Base-by-base conservation (phyloP, 2,329 filamentous ascomycete genomes). In the Hypoxylon sp. region DNA sequence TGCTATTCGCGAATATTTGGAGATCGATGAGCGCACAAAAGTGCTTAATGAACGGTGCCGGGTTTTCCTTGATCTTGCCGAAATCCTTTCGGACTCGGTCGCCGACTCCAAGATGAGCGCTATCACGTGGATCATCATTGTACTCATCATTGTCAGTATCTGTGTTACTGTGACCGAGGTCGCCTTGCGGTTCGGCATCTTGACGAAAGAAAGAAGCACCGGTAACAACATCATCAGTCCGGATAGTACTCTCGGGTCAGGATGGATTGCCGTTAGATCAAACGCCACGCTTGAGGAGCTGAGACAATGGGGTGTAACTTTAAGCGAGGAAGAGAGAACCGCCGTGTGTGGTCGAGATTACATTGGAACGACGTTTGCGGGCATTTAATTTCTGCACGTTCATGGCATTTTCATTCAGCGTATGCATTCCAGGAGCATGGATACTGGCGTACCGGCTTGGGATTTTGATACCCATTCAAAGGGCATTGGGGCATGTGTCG, bases 91-190 rank as follows among this genome's bases (percentile, higher is more conserved):
- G 12, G 95, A 99, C 79, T 93, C 89, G 1, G 94, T 97, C 58
- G 93, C 93, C 21, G 94, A 98, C 77, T 91, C 92, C 71, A 97
- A 97, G 78, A 98, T 97, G 91, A 97, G 93, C 71, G 85, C 87
- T 70, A 97, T 97, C 77, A 99, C 96, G 0, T 98, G 95, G 95
- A 98, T 99, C 78, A 91, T 98, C 78, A 99, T 99, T 74, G 85
- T 97, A 47, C 87, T 99, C 47, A 99, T 99, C 76, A 80, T 96
- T 48, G 83, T 98, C 71, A 95, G 91, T 76, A 98, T 99, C 74
- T 83, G 94, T 55, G 93, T 99, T 56, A 98, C 96, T 1, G 91
- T 93, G 53, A 90, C 91, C 2, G 96, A 99, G 80, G 95, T 98
- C 7, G 88, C 91, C 58, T 82, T 99, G 53, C 87, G 96, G 5